Evolutionary conservation across 2,329 filamentous ascomycete genomes (phyloP), one percentile per base, ranked within the genome.

Genomic region (Cordyceps cicadae): DNA sequence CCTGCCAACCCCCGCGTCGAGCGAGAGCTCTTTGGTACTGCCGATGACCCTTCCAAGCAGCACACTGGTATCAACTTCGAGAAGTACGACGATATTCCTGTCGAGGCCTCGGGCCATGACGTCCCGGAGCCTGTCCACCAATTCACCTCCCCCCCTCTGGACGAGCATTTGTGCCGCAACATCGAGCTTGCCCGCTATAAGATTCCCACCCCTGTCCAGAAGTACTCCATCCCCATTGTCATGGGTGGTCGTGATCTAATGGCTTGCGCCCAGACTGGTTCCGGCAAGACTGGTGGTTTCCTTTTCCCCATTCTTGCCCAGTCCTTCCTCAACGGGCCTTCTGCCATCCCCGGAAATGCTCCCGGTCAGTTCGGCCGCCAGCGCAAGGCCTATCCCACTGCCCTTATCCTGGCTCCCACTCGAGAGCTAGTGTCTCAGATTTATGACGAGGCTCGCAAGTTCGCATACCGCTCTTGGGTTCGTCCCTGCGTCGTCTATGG

Each of bases 31-130:
- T 99, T 97, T 74, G 94, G 94, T 71, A 81, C 88, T 55, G 80
- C 87, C 68, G 93, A 97, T 75, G 94, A 97, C 72, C 91, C 93
- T 65, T 86, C 88, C 67, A 97, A 97, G 83, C 90, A 96, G 76
- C 90, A 95, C 71, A 97, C 92, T 39, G 94, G 94, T 77, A 97
- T 99, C 88, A 99, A 99, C 85, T 99, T 99, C 74, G 88, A 96
- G 81, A 99, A 99, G 83, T 99, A 99, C 78, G 94, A 99, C 72
- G 94, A 99, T 76, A 99, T 99, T 67, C 94, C 94, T 60, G 94
- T 99, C 66, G 94, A 97, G 79, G 94, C 94, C 65, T 97, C 93
- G 63, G 94, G 94, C 63, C 87, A 91, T 59, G 86, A 96, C 71
- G 92, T 97, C 58, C 94, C 94, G 51, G 94, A 97, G 72, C 89